Base-by-base conservation (phyloP, 2,329 filamentous ascomycete species). In the Phyllosticta citrichinensis region DNA sequence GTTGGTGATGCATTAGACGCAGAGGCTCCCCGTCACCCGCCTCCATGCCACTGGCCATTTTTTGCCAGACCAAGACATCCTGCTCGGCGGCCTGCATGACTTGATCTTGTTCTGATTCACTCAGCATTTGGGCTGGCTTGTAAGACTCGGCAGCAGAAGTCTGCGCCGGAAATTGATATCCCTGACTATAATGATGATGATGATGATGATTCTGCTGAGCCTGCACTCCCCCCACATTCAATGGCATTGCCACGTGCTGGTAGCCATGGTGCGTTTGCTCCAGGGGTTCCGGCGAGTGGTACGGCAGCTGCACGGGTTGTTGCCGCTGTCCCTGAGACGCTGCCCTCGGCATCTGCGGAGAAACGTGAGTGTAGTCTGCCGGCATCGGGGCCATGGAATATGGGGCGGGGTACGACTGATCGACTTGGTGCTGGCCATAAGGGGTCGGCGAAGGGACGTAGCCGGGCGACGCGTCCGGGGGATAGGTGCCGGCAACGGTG, bases 21-120 rank as follows among this genome's bases (percentile, higher is more conserved):
- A 56, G 27, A 27, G 24, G 58, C 11, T 57, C 54, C 20, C 57
- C 52, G 50, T 58, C 55, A 52, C 33, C 22, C 24, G 60, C 33
- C 11, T 1, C 55, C 40, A 57, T 55, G 11, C 55, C 40, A 19
- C 47, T 61, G 14, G 59, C 50, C 20, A 61, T 22, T 25, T 61
- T 61, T 12, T 62, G 60, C 60, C 60, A 62, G 30, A 62, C 55
- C 55, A 62, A 27, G 51, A 62, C 60, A 55, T 62, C 60, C 47
- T 58, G 60, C n/a, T 62, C 60, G 56, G 59, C 59, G 14, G 54
- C 54, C 3, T 61, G 54, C 11, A 61, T 19, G 12, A 61, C 59
- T 30, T 61, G 54, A 5, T 30, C 52, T 30, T 27, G 33, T 53
- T 54, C 55, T 57, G 60, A 19, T 47, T 61, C 51, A 57, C 24